Evolutionary conservation across 768 basidiomycete genomes (phyloP), one percentile per base, ranked within the genome.

Genomic region (Boletus bicolor): DNA sequence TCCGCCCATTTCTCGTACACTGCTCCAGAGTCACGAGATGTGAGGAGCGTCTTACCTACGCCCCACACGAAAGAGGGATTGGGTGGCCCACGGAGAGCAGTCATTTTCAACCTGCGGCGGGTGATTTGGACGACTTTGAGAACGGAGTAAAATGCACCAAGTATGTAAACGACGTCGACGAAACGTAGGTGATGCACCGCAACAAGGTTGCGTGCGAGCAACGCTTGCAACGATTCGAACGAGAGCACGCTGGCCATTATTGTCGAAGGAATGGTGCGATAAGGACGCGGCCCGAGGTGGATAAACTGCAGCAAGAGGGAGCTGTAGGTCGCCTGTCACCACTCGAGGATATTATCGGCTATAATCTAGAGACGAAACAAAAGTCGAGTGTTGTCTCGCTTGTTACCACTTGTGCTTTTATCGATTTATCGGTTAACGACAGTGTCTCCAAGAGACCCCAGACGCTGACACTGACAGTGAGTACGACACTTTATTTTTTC

Each of bases 1-100:
- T 62, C 64, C 1, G 72, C 72, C 84, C 82, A 84, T 6, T 67
- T 53, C 53, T 82, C 81, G 56, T 73, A 77, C 8, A 80, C 26
- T 1, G 55, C 42, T 0, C 72, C 75, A 2, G 71, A 32, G 53
- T 79, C 72, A 1, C 32, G 32, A 8, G 57, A 45, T 1, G 28
- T 14, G 17, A 55, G 0, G 2, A 59, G 9, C 1, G 6, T 10
- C 37, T 54, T 61, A 2, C 46, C 44, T n/a, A 56, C 9, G 3
- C 68, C 68, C 38, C 49, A 69, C 6, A 68, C 0, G 24, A 67
- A 49, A 11, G 55, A 62, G 11, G 60, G 55, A 28, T 39, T 59
- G 2, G 60, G 39, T 3, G 68, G 68, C 0, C 68, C 68, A 6
- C 53, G 55, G 4, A 69, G 65, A 15, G 48, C 44, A 4, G 68